Evolutionary conservation across 2,329 filamentous ascomycete genomes (phyloP), one percentile per base, ranked within the genome.

Genomic region (Dactylellina drechsleri): DNA sequence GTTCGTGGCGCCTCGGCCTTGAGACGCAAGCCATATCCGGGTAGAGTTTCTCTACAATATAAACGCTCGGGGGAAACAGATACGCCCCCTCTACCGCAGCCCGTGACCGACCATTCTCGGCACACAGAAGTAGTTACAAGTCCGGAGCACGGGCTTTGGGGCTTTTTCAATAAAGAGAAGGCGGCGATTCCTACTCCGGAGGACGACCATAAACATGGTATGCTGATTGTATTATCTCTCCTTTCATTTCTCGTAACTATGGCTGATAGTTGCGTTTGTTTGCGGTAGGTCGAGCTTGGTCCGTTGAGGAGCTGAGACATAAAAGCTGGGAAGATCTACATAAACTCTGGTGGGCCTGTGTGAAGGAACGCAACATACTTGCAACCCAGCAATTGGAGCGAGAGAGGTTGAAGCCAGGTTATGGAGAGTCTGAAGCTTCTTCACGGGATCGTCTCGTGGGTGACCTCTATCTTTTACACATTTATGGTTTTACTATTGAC

Each of bases 291-390:
- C 88, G 95, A 64, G 85, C 88, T 28, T 99, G 95, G 95, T 89
- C 87, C 10, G 89, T 91, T 6, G 88, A 92, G 83, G 95, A 99
- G 84, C 85, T 99, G 80, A 87, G 93, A 77, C 86, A 87, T 77
- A 97, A 97, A 84, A 92, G 90, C 77, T 99, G 93, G 92, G 92
- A 97, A 76, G 93, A 98, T 82, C 84, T 99, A 79, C 93, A 98
- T 82, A 85, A 86, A 76, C 85, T 99, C 80, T 99, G 94, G 93
- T 99, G 93, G 92, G 87, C 93, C 66, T 98, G 95, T 81, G 87
- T 91, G 74, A 93, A 92, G 84, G 95, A 99, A 84, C 86, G 91
- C 79, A 99, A 99, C 83, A 88, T 92, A 78, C 88, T 98, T 79
- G 86, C 88, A n/a, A 98, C 96, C 31, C 89, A 90, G 78, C 85